Base-by-base conservation (phyloP, 2,329 filamentous ascomycete species). In the Onygena corvina region DNA sequence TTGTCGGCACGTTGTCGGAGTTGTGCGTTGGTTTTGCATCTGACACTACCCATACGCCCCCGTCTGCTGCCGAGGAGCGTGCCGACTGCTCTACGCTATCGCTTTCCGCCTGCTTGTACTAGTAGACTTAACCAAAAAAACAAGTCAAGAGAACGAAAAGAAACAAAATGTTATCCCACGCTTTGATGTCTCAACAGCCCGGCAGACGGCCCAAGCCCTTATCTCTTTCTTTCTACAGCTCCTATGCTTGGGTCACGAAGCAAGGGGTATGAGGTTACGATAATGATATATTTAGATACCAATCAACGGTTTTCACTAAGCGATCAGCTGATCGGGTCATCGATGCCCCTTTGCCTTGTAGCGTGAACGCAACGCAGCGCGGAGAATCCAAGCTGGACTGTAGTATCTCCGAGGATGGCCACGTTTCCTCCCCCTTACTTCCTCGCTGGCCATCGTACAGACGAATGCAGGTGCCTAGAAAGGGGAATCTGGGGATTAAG, bases 201-300 rank as follows among this genome's bases (percentile, higher is more conserved):
- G 35, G 18, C 35, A 23, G 36, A 12, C 36, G 4, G 18, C 34
- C 21, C 11, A 18, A 6, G 14, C 34, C 11, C n/a, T 38, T 18
- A 16, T 33, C 30, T 12, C 12, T 12, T 33, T 33, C 12, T 1
- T 33, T 33, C 7, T 12, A 11, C 12, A n/a, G 7, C 7, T n/a
- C 12, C 30, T 18, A 12, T 14, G 7, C 20, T 21, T 21, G 36
- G 36, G 11, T 40, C 18, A 40, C n/a, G 9, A 40, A 23, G 18
- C 36, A 21, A 40, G 36, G 36, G 36, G 36, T 25, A 40, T 40
- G 36, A 40, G 36, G 16, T 40, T 40, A 40, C 25, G 36, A 40
- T 40, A 12, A 40, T 40, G 36, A 40, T 40, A 40, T 40, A 40
- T 40, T 40, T 40, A 40, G 36, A 40, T 40, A 23, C 36, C 36